Base-by-base conservation (phyloP, 345 rosid genomes). In the Rhodomyrtus tomentosa region DNA sequence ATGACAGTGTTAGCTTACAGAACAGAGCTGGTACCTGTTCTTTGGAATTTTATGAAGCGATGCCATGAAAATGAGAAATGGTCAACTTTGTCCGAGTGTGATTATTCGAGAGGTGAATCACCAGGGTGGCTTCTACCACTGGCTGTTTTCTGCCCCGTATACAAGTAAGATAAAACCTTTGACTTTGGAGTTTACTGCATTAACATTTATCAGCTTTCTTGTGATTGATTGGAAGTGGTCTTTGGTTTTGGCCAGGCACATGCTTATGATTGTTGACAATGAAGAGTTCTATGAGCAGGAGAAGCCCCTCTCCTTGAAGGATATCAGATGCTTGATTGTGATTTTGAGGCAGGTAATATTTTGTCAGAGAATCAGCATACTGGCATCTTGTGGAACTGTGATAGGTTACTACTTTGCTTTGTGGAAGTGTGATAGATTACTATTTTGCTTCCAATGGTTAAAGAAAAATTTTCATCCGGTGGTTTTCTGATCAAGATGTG, bases 211-310 rank as follows among this genome's bases (percentile, higher is more conserved):
- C 24, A 36, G 45, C 79, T 68, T 10, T 68, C 79, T 68, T 1
- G 13, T 68, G 55, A 54, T 68, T 24, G 36, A 54, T 50, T 50
- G 55, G 59, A 50, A 58, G 36, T 80, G 54, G 21, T 36, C 87
- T 50, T 62, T 88, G 87, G 86, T 87, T 91, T 68, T 68, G 83
- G 86, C 86, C 92, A 98, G 99, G 98, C 98, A 95, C 90, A 94
- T 98, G 99, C 99, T 98, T 88, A 96, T 84, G 91, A 91, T 96
- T 86, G 96, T 94, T 80, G 99, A 96, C 86, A 98, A 95, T 86
- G 99, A 96, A 88, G 99, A 96, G 91, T 98, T 98, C 85, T 98
- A 98, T 85, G 99, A 98, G 88, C 93, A 93, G 88, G 98, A 95
- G 91, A 98, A 93, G 89, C 99, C 98, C 82, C 88, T 98, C 80